Evolutionary conservation across 352 stramenopile species (phyloP).

Genomic region (Globisporangium yorkense): DNA sequence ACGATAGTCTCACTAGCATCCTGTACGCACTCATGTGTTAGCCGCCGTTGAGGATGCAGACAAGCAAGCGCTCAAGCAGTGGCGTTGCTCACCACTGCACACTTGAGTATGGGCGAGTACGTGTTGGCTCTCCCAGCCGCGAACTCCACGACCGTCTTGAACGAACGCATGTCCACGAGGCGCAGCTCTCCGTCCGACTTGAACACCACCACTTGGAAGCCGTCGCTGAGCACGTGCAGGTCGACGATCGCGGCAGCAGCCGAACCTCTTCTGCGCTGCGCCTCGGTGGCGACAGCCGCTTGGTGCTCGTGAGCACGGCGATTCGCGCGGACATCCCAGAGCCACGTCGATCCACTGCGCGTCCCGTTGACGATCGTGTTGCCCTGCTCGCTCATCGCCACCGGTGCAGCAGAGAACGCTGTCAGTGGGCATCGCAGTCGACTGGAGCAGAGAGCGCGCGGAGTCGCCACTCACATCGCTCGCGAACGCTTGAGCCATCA

Average conservation of each 20-base stretch:
- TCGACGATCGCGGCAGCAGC: slow-evolving; percentile 27
- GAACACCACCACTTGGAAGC: slow-evolving; percentile 30
- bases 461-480: slow-evolving; percentile 4
- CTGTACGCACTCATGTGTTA: slow-evolving; percentile 8
- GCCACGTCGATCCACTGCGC: slow-evolving; percentile 35
- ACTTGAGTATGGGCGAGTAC: slow-evolving; percentile 28
- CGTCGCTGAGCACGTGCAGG: slow-evolving; percentile 37
- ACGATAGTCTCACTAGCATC: slow-evolving; percentile 25
- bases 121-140: slow-evolving; percentile 16
- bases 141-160: slow-evolving; percentile 29
- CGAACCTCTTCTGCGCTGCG: slow-evolving; percentile 2
- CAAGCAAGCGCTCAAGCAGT: not conserved
- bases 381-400: slow-evolving; percentile 13
- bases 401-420: not conserved
- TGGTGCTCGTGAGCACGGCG: slow-evolving; percentile 12
- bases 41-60: not conserved
- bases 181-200: slow-evolving; percentile 36
- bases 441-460: not conserved
- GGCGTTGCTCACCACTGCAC: slow-evolving; percentile 19
- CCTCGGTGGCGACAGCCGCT: not conserved
- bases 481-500: slow-evolving; percentile 40
- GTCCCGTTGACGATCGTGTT: slow-evolving; percentile 45
- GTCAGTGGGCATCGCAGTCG: not conserved
- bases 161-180: slow-evolving; percentile 42
- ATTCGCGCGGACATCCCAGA: slow-evolving; percentile 37